Percentiles rank a stretch among this genome's conserved stretches.
Conservation (phyloP, 306 rosid species). For the Styphnolobium japonicum region DNA sequence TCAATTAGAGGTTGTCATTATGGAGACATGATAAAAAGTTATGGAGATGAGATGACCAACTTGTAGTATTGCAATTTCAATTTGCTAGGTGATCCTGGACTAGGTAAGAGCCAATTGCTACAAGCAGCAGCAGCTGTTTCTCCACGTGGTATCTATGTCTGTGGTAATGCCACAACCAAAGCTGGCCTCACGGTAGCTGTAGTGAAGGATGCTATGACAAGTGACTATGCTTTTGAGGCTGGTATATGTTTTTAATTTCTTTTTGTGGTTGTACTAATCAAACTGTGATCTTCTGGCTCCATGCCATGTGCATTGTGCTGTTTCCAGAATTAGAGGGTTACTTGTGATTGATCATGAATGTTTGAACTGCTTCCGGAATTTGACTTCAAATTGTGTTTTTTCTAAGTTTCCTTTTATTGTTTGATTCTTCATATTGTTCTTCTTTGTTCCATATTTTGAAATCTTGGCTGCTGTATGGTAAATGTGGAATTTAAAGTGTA, state of each 20-base stretch:
- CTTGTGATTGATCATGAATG: constrained; percentile 14
- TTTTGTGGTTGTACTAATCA: constrained; percentile 19
- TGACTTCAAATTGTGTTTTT: constrained; percentile 7
- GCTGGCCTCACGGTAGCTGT: constrained; percentile 96
- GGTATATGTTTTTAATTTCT: constrained; percentile 44
- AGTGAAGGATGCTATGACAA: constrained; percentile 84
- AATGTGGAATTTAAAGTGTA: background rate
- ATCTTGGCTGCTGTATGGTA: constrained; percentile 5
- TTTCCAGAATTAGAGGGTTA: constrained; percentile 10
- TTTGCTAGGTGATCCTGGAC: constrained; percentile 87
- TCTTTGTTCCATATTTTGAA: background rate
- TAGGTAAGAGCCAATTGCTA: constrained; percentile 90
- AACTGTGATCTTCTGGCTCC: constrained; percentile 15
- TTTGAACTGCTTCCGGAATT: background rate
- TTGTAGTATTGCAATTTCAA: constrained; percentile 22
- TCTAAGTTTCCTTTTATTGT: background rate
- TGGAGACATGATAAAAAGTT: background rate
- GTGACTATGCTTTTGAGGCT: constrained; percentile 92
- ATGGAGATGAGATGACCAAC: constrained; percentile 19
- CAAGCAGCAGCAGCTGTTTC: constrained; percentile 96
- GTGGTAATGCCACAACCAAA: constrained; percentile 93
- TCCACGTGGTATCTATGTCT: constrained; percentile 91
- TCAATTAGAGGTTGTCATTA: background rate
- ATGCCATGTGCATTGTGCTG: background rate
- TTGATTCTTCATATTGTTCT: background rate